phyloP scores from a whole-genome alignment of 2,329 filamentous ascomycete species.

The Ophiostoma australiae region DNA sequence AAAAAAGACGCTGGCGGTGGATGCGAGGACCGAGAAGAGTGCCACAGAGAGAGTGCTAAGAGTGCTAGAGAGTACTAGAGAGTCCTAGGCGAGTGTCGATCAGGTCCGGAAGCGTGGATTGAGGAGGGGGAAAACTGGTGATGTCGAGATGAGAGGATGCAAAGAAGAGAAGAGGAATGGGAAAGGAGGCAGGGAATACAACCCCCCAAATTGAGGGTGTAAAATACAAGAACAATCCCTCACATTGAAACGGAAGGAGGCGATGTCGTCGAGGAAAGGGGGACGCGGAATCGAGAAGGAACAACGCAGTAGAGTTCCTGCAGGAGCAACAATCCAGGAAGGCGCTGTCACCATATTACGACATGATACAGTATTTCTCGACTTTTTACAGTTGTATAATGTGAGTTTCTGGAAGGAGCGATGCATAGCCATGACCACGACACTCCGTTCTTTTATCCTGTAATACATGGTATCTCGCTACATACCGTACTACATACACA shows the following conservation, averaged over 20 bases:
- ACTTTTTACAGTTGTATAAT: neutral
- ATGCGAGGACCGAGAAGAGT: neutral
- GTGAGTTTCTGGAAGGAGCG: neutral
- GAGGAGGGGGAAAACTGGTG: neutral
- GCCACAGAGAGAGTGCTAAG: neutral
- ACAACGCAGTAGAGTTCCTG: neutral
- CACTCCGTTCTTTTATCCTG: neutral
- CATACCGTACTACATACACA: too few species aligned
- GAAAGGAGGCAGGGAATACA: neutral
- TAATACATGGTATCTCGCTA: neutral
- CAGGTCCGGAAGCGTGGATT: neutral
- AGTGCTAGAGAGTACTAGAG: too few species aligned
- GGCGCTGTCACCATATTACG: neutral
- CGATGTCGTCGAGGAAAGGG: neutral
- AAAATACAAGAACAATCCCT: neutral
- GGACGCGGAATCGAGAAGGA: neutral
- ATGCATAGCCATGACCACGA: neutral
- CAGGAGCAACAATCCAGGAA: neutral
- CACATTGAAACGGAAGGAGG: neutral
- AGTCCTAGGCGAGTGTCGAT: neutral
- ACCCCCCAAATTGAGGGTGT: neutral
- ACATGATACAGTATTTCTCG: neutral
- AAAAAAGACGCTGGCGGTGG: slow-evolving; percentile 7
- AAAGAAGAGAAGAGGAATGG: neutral
- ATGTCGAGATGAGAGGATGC: neutral